Evolutionary conservation across 2,329 filamentous ascomycete genomes (phyloP), one percentile per base, ranked within the genome.

Genomic region (Hypomyces perniciosus): DNA sequence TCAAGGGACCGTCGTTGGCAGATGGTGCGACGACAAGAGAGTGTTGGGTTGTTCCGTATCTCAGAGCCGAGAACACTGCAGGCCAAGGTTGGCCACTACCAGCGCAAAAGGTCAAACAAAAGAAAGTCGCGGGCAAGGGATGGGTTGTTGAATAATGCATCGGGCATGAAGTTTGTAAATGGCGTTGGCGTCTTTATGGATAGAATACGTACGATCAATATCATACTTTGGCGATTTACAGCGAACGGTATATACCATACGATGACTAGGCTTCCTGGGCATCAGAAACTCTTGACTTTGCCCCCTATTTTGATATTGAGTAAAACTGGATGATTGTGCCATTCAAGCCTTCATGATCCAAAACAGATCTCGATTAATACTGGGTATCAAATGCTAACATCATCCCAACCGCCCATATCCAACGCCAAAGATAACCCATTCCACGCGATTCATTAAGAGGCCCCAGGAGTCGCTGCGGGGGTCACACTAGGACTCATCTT

Each of bases 21-120:
- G 65, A 69, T 10, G 67, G 66, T 1, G 64, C 64, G 27, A 72
- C 64, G 53, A 70, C 70, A 55, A 79, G 91, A 44, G 86, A 93
- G 68, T 90, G 87, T 60, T 95, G 88, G 81, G 87, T 95, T 2
- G 81, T 92, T 57, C 85, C 91, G 44, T 86, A 84, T 57, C 65
- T 97, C 57, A 73, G 84, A 46, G 84, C 87, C 0, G 87, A 90
- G 61, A 81, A 76, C 0, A 76, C 68, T 0, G 83, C 81, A 0
- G 81, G 81, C 0, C 75, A 84, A 59, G 89, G 90, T 1, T 96
- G 91, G 91, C 86, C 88, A 9, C 68, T 99, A 65, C 87, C 88
- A 4, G 84, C 87, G n/a, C 84, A 83, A 69, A 95, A 88, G 72
- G 86, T 97, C 39, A 76, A 82, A 60, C 92, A 97, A 72, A 84